Evolutionary conservation across 352 stramenopile genomes (phyloP).

Genomic region (Blastocystis hominis): DNA sequence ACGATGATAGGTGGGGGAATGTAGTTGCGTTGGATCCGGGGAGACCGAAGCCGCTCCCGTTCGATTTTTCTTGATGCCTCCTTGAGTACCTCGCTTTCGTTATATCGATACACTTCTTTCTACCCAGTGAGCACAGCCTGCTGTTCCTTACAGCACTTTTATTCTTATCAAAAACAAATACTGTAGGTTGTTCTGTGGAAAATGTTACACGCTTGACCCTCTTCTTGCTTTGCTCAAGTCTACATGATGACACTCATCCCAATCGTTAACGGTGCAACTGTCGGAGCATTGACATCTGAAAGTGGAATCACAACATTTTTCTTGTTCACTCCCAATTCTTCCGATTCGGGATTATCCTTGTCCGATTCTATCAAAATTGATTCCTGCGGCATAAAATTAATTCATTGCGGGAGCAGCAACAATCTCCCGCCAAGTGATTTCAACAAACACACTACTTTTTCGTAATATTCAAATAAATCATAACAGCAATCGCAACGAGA

Average conservation of each 20-base stretch:
- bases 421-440: conserved; percentile 14
- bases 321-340: not conserved
- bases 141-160: not conserved
- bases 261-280: not conserved
- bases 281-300: not conserved
- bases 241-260: not conserved
- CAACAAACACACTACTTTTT: conserved; percentile 54
- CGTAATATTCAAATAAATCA: conserved; percentile 26
- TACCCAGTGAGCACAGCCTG: not conserved
- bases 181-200: not conserved
- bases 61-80: not conserved
- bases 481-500: conserved; percentile 19
- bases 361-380: not conserved
- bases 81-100: not conserved
- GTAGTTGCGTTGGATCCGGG: not conserved
- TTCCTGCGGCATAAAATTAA: not conserved
- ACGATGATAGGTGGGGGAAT: not conserved
- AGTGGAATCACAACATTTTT: not conserved
- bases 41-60: not conserved
- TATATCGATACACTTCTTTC: not conserved
- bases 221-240: not conserved
- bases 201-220: conserved; percentile 16
- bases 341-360: not conserved
- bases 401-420: not conserved
- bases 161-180: conserved; percentile 14